A percentile compares a stretch with the other conserved stretches of the same genome.
phyloP scores from a whole-genome alignment of 1,284 basidiomycete species.

The Thelephora terrestris region DNA sequence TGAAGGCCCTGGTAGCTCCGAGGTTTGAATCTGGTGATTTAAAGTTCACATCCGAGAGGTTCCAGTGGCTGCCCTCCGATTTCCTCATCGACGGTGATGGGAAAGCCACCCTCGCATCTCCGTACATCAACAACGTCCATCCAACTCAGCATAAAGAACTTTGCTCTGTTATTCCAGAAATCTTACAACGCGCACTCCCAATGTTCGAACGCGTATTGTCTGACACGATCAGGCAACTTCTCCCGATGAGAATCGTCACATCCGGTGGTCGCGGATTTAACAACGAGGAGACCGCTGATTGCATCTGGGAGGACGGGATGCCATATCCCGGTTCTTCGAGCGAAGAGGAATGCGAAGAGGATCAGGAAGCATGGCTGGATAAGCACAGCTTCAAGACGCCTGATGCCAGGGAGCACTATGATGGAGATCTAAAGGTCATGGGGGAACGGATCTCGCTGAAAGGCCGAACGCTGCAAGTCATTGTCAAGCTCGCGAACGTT shows the following conservation, averaged over 20 bases:
- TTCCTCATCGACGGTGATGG: conserved; percentile 5
- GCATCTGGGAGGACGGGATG: too few relatives aligned
- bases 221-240: too few relatives aligned
- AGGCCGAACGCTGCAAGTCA: too few relatives aligned
- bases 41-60: conserved; percentile 1
- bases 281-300: too few relatives aligned
- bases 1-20: background rate
- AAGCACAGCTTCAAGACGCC: background rate
- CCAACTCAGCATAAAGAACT: background rate
- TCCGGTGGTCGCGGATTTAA: too few relatives aligned
- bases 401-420: too few relatives aligned
- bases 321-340: background rate
- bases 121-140: too few relatives aligned
- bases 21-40: background rate
- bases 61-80: conserved; percentile 12
- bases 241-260: too few relatives aligned
- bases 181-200: conserved; percentile 8
- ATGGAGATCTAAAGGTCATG: too few relatives aligned
- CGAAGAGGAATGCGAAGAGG: too few relatives aligned
- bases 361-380: background rate
- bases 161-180: conserved; percentile 1
- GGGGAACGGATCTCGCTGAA: too few relatives aligned
- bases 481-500: too few relatives aligned
- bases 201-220: conserved; percentile 10
- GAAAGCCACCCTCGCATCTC: background rate